Evolutionary conservation across 345 rosid species (phyloP).

Genomic region (Eucalyptus tenuipes): DNA sequence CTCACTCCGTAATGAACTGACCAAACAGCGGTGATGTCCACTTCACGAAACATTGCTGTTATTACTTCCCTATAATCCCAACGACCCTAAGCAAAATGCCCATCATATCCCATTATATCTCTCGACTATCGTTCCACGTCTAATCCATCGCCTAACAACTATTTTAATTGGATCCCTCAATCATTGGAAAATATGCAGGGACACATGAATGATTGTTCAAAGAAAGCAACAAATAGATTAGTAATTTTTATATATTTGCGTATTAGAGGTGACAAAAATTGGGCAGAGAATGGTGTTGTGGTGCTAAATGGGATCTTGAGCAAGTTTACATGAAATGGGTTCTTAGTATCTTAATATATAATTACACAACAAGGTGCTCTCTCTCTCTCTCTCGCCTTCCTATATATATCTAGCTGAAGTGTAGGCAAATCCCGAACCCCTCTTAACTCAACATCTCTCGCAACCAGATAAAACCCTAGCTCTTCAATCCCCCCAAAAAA

Average conservation of each 20-base stretch:
- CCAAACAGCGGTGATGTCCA: neutral
- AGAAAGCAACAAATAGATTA: neutral
- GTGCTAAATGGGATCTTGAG: neutral
- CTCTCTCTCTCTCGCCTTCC: neutral
- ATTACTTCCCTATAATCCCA: neutral
- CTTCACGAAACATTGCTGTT: neutral
- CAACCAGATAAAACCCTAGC: conserved; percentile 15
- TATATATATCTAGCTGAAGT: neutral
- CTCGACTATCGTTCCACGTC: neutral
- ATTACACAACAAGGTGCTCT: neutral
- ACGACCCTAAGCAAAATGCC: neutral
- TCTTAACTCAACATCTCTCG: neutral
- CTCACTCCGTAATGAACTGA: neutral
- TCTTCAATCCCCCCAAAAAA: neutral
- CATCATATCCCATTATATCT: neutral
- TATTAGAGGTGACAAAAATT: neutral
- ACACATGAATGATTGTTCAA: neutral
- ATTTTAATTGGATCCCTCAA: neutral
- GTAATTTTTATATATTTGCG: neutral
- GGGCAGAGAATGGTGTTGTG: neutral
- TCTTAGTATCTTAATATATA: neutral
- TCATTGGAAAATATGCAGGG: neutral
- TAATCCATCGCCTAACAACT: neutral
- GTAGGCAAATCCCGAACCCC: neutral
- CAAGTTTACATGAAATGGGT: neutral